Evolutionary conservation across 1,139 yeast species (phyloP).

Genomic region (Maudiozyma humilis): DNA sequence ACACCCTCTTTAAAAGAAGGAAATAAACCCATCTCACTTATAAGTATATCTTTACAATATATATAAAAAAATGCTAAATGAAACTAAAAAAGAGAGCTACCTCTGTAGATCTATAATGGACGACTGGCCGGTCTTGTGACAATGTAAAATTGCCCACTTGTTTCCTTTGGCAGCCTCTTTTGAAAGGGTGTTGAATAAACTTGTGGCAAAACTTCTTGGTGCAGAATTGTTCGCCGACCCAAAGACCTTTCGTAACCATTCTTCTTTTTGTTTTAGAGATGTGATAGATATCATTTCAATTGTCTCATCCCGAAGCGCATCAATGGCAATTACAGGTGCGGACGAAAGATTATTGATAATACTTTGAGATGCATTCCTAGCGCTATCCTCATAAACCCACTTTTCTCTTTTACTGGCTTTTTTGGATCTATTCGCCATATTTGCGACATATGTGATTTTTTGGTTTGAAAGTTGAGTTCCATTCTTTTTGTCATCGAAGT

Average conservation of each 20-base stretch:
- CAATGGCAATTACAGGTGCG: constrained; percentile 70
- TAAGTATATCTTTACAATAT: too few relatives aligned
- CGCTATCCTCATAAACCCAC: constrained; percentile 72
- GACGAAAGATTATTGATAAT: constrained; percentile 47
- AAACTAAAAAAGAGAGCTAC: constrained; percentile 17
- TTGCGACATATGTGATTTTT: constrained; percentile 51
- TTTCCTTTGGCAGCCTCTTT: constrained; percentile 68
- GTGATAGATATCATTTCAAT: constrained; percentile 73
- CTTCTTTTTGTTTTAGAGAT: constrained; percentile 69
- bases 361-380: constrained; percentile 51
- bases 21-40: too few relatives aligned
- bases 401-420: constrained; percentile 70
- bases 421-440: constrained; percentile 63
- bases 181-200: constrained; percentile 59
- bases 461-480: constrained; percentile 38
- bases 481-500: constrained; percentile 25
- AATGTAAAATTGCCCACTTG: constrained; percentile 63
- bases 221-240: constrained; percentile 59
- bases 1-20: too few relatives aligned
- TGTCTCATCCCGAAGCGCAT: constrained; percentile 69
- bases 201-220: constrained; percentile 70
- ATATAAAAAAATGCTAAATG: not conserved
- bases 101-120: constrained; percentile 62
- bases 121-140: constrained; percentile 66
- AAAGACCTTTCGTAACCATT: constrained; percentile 74